phyloP scores from a whole-genome alignment of 1,284 basidiomycete genomes.

The Trichosporon inkin region DNA sequence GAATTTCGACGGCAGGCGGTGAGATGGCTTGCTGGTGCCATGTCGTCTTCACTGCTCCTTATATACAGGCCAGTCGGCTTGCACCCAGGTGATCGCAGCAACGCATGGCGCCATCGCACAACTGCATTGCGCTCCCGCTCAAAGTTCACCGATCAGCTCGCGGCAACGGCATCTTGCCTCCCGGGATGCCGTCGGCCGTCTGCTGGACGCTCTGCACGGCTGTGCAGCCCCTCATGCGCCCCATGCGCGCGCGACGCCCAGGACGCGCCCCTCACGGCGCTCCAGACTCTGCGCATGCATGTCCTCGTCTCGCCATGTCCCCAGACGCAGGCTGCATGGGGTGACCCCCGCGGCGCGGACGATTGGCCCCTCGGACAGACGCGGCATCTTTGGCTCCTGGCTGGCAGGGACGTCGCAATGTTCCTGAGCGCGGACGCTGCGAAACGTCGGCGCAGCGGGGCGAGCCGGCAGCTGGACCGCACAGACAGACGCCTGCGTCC shows the following conservation, averaged over 20 bases:
- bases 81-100: neutral
- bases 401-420: no score
- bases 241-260: no score
- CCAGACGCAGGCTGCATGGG: neutral
- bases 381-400: neutral
- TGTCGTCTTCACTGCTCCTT: neutral
- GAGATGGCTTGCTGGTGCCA: neutral
- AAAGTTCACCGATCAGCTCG: neutral
- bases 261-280: no score
- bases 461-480: conserved; percentile 2
- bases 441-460: neutral
- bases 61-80: neutral
- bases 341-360: neutral
- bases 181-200: no score
- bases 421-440: no score
- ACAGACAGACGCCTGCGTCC: conserved; percentile 1
- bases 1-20: neutral
- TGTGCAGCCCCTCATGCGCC: no score
- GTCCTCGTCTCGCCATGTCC: no score
- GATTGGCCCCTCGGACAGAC: conserved; percentile 3
- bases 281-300: no score
- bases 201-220: no score
- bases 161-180: no score
- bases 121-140: neutral
- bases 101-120: conserved; percentile 1